Conservation (phyloP, 2,329 filamentous ascomycete species). For the Fusarium haematococcum region DNA sequence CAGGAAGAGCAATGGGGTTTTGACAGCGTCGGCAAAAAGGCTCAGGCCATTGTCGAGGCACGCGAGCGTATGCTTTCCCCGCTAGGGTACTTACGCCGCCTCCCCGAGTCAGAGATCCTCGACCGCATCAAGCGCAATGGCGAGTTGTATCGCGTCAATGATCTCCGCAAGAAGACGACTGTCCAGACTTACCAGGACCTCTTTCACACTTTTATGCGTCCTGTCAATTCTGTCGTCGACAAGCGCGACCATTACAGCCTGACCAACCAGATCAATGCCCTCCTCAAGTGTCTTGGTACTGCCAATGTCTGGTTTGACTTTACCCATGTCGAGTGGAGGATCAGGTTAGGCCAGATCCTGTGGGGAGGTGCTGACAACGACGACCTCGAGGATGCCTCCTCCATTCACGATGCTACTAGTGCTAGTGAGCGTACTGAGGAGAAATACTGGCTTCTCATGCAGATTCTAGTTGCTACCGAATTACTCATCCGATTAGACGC, state of each 20-base stretch:
- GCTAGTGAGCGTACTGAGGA: constrained; percentile 68
- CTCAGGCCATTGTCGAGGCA: constrained; percentile 66
- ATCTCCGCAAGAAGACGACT: constrained; percentile 62
- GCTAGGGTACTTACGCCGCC: constrained; percentile 64
- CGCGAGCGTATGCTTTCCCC: constrained; percentile 67
- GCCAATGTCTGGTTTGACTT: constrained; percentile 81
- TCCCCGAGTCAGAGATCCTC: constrained; percentile 69
- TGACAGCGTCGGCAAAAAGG: constrained; percentile 65
- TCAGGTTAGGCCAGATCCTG: constrained; percentile 77
- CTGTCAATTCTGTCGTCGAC: constrained; percentile 67
- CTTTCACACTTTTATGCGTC: constrained; percentile 70
- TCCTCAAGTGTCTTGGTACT: constrained; percentile 73
- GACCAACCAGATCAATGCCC: constrained; percentile 75
- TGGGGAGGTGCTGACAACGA: constrained; percentile 70
- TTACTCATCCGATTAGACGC: constrained; percentile 73
- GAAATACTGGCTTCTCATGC: constrained; percentile 75
- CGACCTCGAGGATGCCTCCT: constrained; percentile 64
- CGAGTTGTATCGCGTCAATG: constrained; percentile 65
- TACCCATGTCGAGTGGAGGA: constrained; percentile 79
- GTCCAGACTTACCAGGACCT: constrained; percentile 72
- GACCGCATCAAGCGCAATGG: constrained; percentile 69
- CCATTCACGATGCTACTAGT: constrained; percentile 61
- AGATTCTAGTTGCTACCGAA: constrained; percentile 74
- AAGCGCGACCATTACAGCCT: constrained; percentile 71
- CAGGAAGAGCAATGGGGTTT: constrained; percentile 73